Evolutionary conservation across 352 stramenopile species (phyloP).

Genomic region (Pythium aphanidermatum): DNA sequence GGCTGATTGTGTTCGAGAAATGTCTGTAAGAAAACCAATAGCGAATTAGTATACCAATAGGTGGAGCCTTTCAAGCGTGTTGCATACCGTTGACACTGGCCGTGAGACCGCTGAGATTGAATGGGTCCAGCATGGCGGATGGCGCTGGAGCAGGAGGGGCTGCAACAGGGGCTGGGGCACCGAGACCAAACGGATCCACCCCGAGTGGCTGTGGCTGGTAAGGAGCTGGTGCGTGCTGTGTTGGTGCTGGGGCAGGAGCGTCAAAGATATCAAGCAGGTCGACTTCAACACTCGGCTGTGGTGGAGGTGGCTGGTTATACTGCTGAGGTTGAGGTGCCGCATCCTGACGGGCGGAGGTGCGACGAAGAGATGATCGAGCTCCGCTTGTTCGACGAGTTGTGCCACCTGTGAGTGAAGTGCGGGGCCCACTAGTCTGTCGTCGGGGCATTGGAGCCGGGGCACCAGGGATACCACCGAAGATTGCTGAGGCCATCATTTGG

Average conservation of each 20-base stretch:
- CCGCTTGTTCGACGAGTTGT: constrained; percentile 29
- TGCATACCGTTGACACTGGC: constrained; percentile 69
- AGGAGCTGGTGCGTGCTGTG: constrained; percentile 17
- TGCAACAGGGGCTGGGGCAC: constrained; percentile 23
- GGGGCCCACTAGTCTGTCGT: constrained; percentile 14
- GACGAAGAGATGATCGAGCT: constrained; percentile 23
- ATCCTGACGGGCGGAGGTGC: constrained; percentile 32
- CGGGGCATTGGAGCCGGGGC: constrained; percentile 46
- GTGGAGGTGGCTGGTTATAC: constrained; percentile 26
- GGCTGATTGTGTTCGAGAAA: constrained; percentile 24
- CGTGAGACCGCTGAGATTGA: constrained; percentile 64
- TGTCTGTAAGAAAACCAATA: constrained; percentile 23
- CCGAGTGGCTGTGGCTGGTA: constrained; percentile 26
- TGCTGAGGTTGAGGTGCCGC: constrained; percentile 32
- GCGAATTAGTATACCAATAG: neutral
- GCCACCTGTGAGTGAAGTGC: constrained; percentile 26
- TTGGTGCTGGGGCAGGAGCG: constrained; percentile 29
- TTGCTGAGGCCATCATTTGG: constrained; percentile 89
- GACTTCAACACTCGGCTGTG: constrained; percentile 52
- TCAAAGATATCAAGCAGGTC: constrained; percentile 87
- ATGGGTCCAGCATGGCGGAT: constrained; percentile 42
- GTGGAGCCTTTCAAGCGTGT: too few species aligned
- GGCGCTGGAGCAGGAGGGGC: constrained; percentile 20
- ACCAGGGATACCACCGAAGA: constrained; percentile 95
- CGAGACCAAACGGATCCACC: constrained; percentile 59